Evolutionary conservation across 2,329 filamentous ascomycete species (phyloP), one percentile per base, ranked within the genome.

Genomic region (Lachnum nothofagi): DNA sequence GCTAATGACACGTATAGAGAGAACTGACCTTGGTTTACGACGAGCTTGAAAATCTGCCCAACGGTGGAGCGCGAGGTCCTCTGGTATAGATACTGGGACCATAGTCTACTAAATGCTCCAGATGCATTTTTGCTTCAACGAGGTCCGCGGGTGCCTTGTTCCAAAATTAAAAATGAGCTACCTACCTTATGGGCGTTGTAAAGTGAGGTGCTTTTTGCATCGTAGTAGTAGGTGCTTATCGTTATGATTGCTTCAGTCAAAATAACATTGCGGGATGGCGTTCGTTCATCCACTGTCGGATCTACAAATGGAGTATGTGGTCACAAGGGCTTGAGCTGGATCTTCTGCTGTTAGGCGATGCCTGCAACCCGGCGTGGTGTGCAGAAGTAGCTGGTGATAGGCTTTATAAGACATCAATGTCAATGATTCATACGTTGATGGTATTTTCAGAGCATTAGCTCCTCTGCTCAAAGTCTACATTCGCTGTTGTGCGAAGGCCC

Each of bases 21-120:
- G 80, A 83, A 59, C 72, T 84, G 50, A 77, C 77, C 6, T 66
- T 85, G 39, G 73, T 80, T 56, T 85, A 85, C 51, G 74, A 74
- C 37, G 81, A 85, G 51, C 67, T 85, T 51, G 80, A 83, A 64
- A 77, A 75, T 12, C 37, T 62, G 24, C 57, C 60, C 10, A 57
- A 48, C 42, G 33, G 44, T n/a, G 48, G 58, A 22, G 44, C 51
- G 39, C 53, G 55, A 8, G 46, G 54, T 51, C 47, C 54, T 39
- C 29, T 57, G 22, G 43, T 38, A 27, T 58, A 59, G 39, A 14
- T 12, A 12, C 7, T 19, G 19, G 14, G 16, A 39, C 22, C 23
- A 22, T 19, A 39, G 14, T 10, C 37, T 16, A 19, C 17, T 37
- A 9, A 17, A 17, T 37, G 29, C 17, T 34, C 9, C 20, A 23